Base-by-base conservation (phyloP, 2,329 filamentous ascomycete species). In the Pseudocercospora pini-densiflorae region DNA sequence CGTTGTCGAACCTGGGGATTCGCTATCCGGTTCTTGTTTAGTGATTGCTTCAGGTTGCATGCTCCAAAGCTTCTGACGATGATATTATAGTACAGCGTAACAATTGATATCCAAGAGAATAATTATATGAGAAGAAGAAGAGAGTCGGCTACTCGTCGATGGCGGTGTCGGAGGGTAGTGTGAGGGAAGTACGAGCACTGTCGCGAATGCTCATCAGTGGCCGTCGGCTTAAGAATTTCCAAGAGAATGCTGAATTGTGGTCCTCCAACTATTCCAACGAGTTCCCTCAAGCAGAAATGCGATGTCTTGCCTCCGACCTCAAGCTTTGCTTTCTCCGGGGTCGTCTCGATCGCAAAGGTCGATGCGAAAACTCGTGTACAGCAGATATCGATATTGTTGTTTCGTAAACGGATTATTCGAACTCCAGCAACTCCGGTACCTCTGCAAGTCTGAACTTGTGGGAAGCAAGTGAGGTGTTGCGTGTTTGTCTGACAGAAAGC, bases 11-110 rank as follows among this genome's bases (percentile, higher is more conserved):
- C 65, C 70, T 45, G 70, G 73, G 60, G 71, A 74, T 53, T 71
- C 69, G 62, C 55, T 67, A 53, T 74, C 73, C 61, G 67, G 66
- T 67, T 75, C 72, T 62, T 66, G 45, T 64, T 73, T 72, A 16
- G 63, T 36, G 24, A 64, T 62, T 59, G 63, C 61, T 61, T 74
- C 73, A 29, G 71, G 62, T 69, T 74, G 72, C 73, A 75, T 75
- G 69, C 67, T 75, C 67, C 53, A 31, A 23, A 58, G 55, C 29
- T 58, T n/a, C 24, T 29, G 27, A 55, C 10, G 16, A 55, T 29
- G 16, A 9, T 9, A n/a, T 27, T 24, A 55, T n/a, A 10, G 5
- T 55, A n/a, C 27, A 31, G 27, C 16, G 27, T 55, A 16, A 12
- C 24, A n/a, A 24, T 31, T 27, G 23, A 51, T 19, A 3, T 27